Base-by-base conservation (phyloP, 306 rosid species). In the Elaeagnus macrophylla region DNA sequence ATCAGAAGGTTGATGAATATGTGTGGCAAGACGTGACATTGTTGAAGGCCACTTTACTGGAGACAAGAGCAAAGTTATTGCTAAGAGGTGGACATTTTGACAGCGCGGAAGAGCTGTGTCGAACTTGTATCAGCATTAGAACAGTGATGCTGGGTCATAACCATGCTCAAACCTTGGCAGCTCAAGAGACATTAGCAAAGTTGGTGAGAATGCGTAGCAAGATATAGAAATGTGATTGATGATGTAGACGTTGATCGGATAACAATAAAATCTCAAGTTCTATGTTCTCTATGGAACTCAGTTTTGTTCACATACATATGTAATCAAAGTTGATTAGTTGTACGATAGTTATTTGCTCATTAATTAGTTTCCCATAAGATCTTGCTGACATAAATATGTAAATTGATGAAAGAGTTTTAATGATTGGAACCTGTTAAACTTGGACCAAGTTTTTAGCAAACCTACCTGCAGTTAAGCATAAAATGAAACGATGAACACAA, bases 21-120 rank as follows among this genome's bases (percentile, higher is more conserved):
- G 95, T 86, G 41, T 89, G 97, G 97, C 97, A 89, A 48, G 95
- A 89, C 41, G 95, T 86, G 48, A 86, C 95, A 3, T 64, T 89
- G 45, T 60, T 85, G 62, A 89, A 86, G 73, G 95, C 97, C 13
- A 83, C 90, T 40, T 48, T 86, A 13, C 81, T 89, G 47, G 97
- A 89, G 79, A 90, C 88, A 3, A 75, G 95, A 62, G 94, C 94
- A 0, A 90, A 86, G 70, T 72, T 90, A 76, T 61, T 86, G 35
- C 74, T 85, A 5, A 66, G 90, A 61, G 95, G 95, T 1, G 95
- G 94, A 19, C 78, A 79, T 53, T 70, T 86, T 3, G 97, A 90
- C 64, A 81, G 77, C 15, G 86, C 75, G 0, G 88, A 86, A 67
- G 97, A 90, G 67, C 69, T 86, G 7, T 83, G 95, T 48, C 71